Conservation (phyloP, 306 rosid genomes). For the Coriaria nepalensis region DNA sequence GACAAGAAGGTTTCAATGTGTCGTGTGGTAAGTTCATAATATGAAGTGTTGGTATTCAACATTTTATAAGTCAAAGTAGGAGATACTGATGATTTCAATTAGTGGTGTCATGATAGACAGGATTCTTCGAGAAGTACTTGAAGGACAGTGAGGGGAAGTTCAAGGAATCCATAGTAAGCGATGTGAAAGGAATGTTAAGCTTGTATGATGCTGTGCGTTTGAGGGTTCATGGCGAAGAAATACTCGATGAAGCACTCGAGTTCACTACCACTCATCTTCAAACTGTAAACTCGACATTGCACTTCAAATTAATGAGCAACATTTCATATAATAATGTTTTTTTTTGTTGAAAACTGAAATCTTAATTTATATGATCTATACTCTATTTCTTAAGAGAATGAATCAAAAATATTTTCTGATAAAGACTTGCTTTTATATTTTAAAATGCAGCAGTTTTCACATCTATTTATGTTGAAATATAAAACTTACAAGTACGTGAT, state of each 20-base stretch:
- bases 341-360: too few species aligned
- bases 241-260: neutral
- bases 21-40: neutral
- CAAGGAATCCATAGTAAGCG: neutral
- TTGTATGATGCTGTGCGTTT: neutral
- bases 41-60: neutral
- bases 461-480: too few species aligned
- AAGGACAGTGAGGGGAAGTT: neutral
- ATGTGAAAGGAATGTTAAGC: neutral
- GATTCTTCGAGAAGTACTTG: neutral
- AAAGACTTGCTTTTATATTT: too few species aligned
- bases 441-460: too few species aligned
- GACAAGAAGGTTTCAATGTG: conserved; percentile 1
- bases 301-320: too few species aligned
- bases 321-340: too few species aligned
- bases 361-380: too few species aligned
- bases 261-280: conserved; percentile 1
- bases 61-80: neutral
- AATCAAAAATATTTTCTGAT: too few species aligned
- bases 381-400: too few species aligned
- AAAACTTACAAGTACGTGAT: too few species aligned
- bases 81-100: neutral
- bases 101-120: neutral
- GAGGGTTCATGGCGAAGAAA: neutral
- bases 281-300: neutral